These are phyloP conservation scores for Leccinum obscurum DNA, from an alignment of 768 basidiomycete genomes.

Conservation along the genomic window DNA sequence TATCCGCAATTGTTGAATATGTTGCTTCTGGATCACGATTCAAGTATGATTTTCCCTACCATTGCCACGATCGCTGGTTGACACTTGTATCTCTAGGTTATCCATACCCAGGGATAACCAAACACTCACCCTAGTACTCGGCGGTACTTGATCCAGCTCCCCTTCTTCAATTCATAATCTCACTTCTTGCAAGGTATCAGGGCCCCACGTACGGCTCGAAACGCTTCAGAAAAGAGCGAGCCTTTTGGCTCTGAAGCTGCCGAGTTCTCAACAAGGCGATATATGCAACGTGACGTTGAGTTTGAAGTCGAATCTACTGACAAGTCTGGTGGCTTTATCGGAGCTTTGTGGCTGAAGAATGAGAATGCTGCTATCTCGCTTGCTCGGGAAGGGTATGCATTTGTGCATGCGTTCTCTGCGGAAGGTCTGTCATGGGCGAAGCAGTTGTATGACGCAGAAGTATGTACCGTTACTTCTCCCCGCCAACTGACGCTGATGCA, in stretches of 20 bases:
- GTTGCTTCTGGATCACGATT: conserved; percentile 94
- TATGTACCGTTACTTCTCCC: conserved; percentile 28
- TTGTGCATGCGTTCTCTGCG: conserved; percentile 85
- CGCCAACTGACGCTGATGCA: conserved; percentile 2
- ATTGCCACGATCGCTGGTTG: background rate
- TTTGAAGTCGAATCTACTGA: conserved; percentile 88
- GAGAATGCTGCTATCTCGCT: conserved; percentile 88
- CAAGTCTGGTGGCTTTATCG: conserved; percentile 96
- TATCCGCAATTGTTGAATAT: conserved; percentile 88
- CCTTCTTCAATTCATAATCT: conserved; percentile 4
- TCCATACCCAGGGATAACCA: conserved; percentile 90
- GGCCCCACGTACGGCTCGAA: conserved; percentile 85
- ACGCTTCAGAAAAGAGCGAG: conserved; percentile 79
- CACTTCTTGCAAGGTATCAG: conserved; percentile 67
- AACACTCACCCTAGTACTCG: conserved; percentile 87
- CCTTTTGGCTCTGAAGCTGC: conserved; percentile 83
- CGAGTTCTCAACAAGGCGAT: conserved; percentile 75
- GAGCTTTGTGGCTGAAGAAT: conserved; percentile 77
- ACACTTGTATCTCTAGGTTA: conserved; percentile 48
- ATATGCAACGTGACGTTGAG: conserved; percentile 95
- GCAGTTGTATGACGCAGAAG: conserved; percentile 85
- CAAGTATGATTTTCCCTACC: conserved; percentile 55
- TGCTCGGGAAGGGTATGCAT: conserved; percentile 83
- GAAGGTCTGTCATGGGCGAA: conserved; percentile 77
- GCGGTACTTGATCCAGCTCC: conserved; percentile 46